Conservation (phyloP, 495 filamentous ascomycete species). For the Cercophora sp. region DNA sequence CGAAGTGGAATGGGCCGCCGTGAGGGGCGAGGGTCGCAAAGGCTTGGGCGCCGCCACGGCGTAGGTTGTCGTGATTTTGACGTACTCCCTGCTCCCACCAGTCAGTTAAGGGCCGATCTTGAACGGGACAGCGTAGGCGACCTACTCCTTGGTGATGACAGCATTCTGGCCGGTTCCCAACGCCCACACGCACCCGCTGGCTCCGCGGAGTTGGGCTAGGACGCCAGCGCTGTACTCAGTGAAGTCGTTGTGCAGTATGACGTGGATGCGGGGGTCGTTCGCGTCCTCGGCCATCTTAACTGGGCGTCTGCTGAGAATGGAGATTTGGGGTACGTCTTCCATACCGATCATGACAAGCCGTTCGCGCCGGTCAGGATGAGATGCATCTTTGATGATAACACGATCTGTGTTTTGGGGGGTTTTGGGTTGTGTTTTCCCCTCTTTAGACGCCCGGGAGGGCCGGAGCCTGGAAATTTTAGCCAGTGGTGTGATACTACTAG, state of each 20-base stretch:
- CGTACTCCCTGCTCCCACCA: conserved; percentile 56
- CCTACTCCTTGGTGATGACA: conserved; percentile 59
- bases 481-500: no score
- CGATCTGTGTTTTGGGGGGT: no score
- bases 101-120: neutral
- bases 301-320: conserved; percentile 61
- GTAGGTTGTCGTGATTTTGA: conserved; percentile 62
- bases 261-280: conserved; percentile 52
- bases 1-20: conserved; percentile 61
- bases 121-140: neutral
- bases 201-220: conserved; percentile 57
- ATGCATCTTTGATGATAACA: no score
- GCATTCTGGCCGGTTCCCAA: conserved; percentile 56
- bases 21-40: conserved; percentile 47
- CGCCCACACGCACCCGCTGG: conserved; percentile 68
- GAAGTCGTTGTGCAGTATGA: conserved; percentile 67
- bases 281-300: conserved; percentile 59
- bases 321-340: conserved; percentile 55
- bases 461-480: no score
- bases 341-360: conserved; percentile 63
- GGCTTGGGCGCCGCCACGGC: conserved; percentile 58
- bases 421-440: no score
- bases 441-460: no score
- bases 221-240: conserved; percentile 52
- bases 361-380: conserved; percentile 74